These are phyloP conservation scores for Mycena albidolilacea DNA, from an alignment of 768 basidiomycete genomes.

Conservation along the genomic window DNA sequence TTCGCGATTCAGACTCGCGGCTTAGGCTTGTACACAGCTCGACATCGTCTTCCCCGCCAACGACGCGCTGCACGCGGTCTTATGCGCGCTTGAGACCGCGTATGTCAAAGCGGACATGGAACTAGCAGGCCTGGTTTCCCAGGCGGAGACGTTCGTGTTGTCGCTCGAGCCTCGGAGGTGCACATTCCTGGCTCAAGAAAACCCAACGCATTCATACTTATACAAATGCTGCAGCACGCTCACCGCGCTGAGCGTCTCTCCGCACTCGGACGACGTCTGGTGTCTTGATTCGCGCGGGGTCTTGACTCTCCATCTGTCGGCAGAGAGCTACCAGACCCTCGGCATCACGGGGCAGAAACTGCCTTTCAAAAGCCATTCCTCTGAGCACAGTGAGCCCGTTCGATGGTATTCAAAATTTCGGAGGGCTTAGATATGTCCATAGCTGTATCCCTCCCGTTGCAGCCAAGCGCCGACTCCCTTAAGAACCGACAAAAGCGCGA, in stretches of 20 bases:
- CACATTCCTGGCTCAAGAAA: too few species aligned
- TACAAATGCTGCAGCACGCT: constrained; percentile 49
- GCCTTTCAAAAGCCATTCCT: constrained; percentile 64
- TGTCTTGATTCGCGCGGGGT: constrained; percentile 76
- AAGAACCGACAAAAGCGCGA: constrained; percentile 55
- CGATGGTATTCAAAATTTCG: constrained; percentile 16
- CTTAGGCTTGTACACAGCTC: constrained; percentile 56
- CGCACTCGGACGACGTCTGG: constrained; percentile 71
- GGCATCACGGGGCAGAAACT: constrained; percentile 71
- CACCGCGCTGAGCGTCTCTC: constrained; percentile 53
- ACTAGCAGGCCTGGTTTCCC: constrained; percentile 60
- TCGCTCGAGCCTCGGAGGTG: constrained; percentile 47
- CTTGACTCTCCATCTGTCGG: constrained; percentile 69
- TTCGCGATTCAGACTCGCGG: not conserved
- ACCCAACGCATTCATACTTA: not conserved
- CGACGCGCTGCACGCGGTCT: constrained; percentile 52
- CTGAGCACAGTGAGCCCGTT: constrained; percentile 61
- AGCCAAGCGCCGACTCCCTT: constrained; percentile 54
- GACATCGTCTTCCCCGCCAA: constrained; percentile 73
- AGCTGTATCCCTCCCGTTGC: constrained; percentile 67
- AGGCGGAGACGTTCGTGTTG: constrained; percentile 50
- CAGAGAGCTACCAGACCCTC: constrained; percentile 71
- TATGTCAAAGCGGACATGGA: constrained; percentile 62
- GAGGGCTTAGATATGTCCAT: constrained; percentile 6
- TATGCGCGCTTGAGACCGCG: constrained; percentile 58